phyloP scores from a whole-genome alignment of 768 basidiomycete species.

The Termitomyces sp. region DNA sequence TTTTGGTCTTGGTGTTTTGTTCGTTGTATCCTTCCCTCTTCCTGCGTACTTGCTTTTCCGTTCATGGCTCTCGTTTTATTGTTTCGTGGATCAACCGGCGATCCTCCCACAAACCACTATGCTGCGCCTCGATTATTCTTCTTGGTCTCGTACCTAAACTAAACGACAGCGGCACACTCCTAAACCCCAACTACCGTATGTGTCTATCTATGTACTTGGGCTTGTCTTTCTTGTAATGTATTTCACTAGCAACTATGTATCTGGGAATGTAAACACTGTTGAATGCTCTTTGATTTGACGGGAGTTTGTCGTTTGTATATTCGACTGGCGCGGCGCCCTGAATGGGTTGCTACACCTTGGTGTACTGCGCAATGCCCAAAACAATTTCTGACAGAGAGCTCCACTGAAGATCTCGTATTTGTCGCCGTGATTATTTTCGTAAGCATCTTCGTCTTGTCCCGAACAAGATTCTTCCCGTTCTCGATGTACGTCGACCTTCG shows the following conservation, averaged over 20 bases:
- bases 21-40: too few relatives aligned
- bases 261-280: neutral
- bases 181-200: neutral
- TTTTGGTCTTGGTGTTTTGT: neutral
- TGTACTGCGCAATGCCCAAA: constrained; percentile 3
- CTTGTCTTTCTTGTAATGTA: neutral
- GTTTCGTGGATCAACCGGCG: too few relatives aligned
- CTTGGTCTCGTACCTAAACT: too few relatives aligned
- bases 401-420: constrained; percentile 43
- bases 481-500: constrained; percentile 31
- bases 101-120: too few relatives aligned
- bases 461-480: constrained; percentile 41
- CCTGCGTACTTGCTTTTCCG: neutral
- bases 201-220: neutral
- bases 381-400: neutral
- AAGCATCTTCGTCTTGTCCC: constrained; percentile 47
- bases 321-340: too few relatives aligned
- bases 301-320: too few relatives aligned
- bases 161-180: too few relatives aligned
- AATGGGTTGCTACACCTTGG: constrained; percentile 54
- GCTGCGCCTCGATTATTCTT: neutral
- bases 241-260: neutral
- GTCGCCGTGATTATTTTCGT: constrained; percentile 43
- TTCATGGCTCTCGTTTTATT: too few relatives aligned
- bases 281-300: too few relatives aligned